These are phyloP conservation scores for Macrocybe gigantea DNA, from an alignment of 768 basidiomycete species.

Conservation along the genomic window DNA sequence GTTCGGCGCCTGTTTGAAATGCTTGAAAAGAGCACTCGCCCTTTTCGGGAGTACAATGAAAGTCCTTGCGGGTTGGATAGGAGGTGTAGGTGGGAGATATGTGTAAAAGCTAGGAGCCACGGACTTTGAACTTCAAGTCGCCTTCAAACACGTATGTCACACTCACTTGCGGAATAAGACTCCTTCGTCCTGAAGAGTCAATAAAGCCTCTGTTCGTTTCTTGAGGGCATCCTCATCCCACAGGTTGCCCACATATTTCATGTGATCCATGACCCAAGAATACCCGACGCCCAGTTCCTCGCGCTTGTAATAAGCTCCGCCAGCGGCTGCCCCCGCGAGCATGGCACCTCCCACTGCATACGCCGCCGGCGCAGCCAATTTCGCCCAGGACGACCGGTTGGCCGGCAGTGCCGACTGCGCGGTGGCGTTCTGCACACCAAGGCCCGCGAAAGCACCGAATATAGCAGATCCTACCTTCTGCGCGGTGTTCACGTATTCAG, in stretches of 20 bases:
- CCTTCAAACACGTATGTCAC: not conserved
- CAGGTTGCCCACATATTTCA: conserved; percentile 81
- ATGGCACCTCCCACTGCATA: conserved; percentile 70
- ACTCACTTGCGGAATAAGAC: conserved; percentile 72
- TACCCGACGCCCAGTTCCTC: conserved; percentile 69
- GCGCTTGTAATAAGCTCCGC: conserved; percentile 77
- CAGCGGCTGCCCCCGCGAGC: conserved; percentile 78
- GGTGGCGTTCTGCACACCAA: conserved; percentile 40
- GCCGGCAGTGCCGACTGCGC: conserved; percentile 15
- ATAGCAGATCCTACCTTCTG: conserved; percentile 57
- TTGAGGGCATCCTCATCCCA: conserved; percentile 73
- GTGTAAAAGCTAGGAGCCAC: conserved; percentile 67
- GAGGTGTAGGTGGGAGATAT: conserved; percentile 63
- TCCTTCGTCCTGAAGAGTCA: conserved; percentile 55
- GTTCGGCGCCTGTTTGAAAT: conserved; percentile 66
- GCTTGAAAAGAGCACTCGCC: conserved; percentile 36
- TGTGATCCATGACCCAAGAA: conserved; percentile 77
- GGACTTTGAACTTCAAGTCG: not conserved
- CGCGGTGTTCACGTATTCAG: conserved; percentile 63
- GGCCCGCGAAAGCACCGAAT: conserved; percentile 49
- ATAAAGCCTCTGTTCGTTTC: conserved; percentile 54
- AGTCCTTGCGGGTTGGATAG: conserved; percentile 51
- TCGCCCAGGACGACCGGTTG: conserved; percentile 44
- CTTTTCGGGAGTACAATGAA: conserved; percentile 73
- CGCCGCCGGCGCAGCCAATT: conserved; percentile 60